Evolutionary conservation across 345 rosid species (phyloP).

Genomic region (Tarenaya hassleriana): DNA sequence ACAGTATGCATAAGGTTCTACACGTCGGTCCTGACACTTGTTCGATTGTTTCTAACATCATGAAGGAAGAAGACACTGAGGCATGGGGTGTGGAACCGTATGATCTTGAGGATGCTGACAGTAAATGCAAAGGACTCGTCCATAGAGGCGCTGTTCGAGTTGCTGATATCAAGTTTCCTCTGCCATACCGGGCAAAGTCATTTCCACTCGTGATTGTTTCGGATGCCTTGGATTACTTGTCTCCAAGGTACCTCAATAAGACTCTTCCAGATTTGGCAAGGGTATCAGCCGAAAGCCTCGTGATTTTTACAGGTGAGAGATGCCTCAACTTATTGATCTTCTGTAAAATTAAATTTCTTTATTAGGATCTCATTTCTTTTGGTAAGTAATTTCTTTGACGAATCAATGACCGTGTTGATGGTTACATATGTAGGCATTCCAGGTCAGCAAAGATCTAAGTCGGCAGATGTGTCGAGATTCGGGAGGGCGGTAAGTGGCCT

Average conservation of each 20-base stretch:
- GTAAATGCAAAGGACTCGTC: slow-evolving; percentile 35
- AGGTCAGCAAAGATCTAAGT: slow-evolving; percentile 36
- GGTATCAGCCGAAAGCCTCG: slow-evolving; percentile 36
- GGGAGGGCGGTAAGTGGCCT: slow-evolving; percentile 37
- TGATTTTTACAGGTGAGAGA: slow-evolving; percentile 38
- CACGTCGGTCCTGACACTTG: slow-evolving; percentile 49
- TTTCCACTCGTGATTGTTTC: slow-evolving; percentile 46
- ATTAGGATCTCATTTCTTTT: neutral
- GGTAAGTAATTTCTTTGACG: neutral
- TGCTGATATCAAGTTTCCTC: slow-evolving; percentile 46
- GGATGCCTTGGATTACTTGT: slow-evolving; percentile 42
- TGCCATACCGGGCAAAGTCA: slow-evolving; percentile 42
- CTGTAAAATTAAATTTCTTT: neutral
- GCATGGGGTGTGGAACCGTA: slow-evolving; percentile 58
- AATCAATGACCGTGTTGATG: neutral
- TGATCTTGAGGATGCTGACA: slow-evolving; percentile 41
- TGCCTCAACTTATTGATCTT: neutral
- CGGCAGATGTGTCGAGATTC: slow-evolving; percentile 38
- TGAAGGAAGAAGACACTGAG: slow-evolving; percentile 40
- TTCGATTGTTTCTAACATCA: slow-evolving; percentile 35
- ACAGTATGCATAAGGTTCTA: slow-evolving; percentile 40
- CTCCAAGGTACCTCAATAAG: slow-evolving; percentile 50
- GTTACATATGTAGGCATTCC: slow-evolving; percentile 31
- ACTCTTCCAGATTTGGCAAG: slow-evolving; percentile 44
- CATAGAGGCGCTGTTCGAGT: slow-evolving; percentile 42